Evolutionary conservation across 2,329 filamentous ascomycete genomes (phyloP).

Genomic region (Colletotrichum somersetense): DNA sequence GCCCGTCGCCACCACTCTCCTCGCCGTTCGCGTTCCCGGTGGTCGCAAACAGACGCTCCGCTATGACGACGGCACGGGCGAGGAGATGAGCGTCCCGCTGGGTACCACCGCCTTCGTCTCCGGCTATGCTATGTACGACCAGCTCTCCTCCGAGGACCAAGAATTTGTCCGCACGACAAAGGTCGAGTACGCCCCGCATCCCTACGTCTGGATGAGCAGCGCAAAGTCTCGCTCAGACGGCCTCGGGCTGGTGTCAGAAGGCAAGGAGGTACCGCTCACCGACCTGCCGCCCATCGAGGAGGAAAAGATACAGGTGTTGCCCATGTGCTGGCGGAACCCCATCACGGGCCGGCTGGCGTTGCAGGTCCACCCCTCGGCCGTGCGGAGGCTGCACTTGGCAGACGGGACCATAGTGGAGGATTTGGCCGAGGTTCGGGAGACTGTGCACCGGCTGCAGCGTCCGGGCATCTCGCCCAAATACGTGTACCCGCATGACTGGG

Average conservation of each 20-base stretch:
- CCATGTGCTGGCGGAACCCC: conserved; percentile 84
- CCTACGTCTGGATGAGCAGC: conserved; percentile 84
- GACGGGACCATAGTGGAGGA: conserved; percentile 79
- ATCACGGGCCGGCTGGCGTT: conserved; percentile 76
- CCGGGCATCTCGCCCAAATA: conserved; percentile 76
- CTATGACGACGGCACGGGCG: conserved; percentile 79
- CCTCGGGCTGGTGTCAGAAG: conserved; percentile 77
- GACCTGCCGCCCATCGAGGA: conserved; percentile 75
- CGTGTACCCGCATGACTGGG: conserved; percentile 83
- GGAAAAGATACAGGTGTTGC: conserved; percentile 77
- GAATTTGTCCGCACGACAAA: conserved; percentile 74
- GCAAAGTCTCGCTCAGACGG: conserved; percentile 77
- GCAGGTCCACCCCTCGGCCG: conserved; percentile 80
- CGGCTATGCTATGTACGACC: conserved; percentile 77
- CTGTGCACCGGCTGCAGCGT: conserved; percentile 77
- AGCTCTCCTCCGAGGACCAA: conserved; percentile 74
- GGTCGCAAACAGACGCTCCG: conserved; percentile 75
- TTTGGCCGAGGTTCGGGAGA: conserved; percentile 73
- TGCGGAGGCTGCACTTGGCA: conserved; percentile 75
- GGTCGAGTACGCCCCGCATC: conserved; percentile 82
- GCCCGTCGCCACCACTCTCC: conserved; percentile 77
- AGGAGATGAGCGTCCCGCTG: conserved; percentile 76
- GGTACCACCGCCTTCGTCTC: conserved; percentile 83
- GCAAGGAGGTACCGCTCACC: conserved; percentile 68
- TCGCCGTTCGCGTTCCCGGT: conserved; percentile 79